Percentiles rank a stretch among this genome's conserved stretches.
Conservation (phyloP, 202 grass and related monocot species). For the Elaeis oleifera region DNA sequence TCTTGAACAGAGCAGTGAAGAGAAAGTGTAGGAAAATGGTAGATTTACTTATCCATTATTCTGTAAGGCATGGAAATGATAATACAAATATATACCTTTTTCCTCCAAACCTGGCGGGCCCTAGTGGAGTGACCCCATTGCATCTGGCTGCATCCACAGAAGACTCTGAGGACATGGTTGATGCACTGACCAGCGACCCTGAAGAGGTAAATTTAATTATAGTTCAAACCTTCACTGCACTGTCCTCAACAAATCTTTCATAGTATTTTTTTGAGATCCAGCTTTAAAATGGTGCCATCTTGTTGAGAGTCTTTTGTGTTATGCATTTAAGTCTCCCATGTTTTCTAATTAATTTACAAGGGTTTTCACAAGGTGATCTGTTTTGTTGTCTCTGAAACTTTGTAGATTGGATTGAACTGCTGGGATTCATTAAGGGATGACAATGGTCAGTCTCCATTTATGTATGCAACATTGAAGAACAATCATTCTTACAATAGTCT, state of each 20-base stretch:
- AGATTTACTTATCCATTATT: conserved; percentile 62
- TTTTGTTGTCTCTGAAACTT: conserved; percentile 10
- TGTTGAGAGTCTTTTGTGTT: too few species aligned
- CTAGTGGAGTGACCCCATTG: conserved; percentile 66
- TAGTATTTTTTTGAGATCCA: too few species aligned
- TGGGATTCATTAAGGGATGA: conserved; percentile 68
- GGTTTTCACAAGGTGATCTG: neutral
- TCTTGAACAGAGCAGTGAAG: conserved; percentile 91
- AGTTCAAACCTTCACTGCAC: neutral
- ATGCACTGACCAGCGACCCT: conserved; percentile 89
- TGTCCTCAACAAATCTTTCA: neutral
- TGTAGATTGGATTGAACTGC: conserved; percentile 74
- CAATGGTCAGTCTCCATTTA: conserved; percentile 56
- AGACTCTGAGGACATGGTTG: conserved; percentile 59
- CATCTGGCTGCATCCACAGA: conserved; percentile 78
- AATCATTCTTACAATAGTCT: conserved; percentile 72
- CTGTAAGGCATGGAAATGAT: conserved; percentile 46
- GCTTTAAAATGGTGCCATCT: too few species aligned
- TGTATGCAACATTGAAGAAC: conserved; percentile 63
- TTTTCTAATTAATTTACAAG: neutral
- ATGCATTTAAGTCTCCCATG: too few species aligned
- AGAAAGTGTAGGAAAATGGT: conserved; percentile 80
- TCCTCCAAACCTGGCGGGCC: conserved; percentile 57
- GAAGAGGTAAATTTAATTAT: conserved; percentile 44
- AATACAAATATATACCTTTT: conserved; percentile 55